Evolutionary conservation across 2,329 filamentous ascomycete genomes (phyloP).

Genomic region (Fusarium sublunatum): DNA sequence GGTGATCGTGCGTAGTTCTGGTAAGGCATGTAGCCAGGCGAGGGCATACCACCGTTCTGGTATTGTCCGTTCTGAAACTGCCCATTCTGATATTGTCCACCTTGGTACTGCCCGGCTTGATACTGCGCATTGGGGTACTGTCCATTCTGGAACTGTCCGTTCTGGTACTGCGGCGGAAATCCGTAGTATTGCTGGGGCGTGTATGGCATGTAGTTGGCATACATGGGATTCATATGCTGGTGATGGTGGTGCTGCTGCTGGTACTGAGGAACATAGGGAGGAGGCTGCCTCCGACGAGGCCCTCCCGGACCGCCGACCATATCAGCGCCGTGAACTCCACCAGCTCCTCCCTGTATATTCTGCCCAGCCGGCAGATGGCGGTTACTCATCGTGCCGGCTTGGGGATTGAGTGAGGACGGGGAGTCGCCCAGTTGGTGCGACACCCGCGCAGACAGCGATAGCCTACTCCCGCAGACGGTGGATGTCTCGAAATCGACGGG

Average conservation of each 20-base stretch:
- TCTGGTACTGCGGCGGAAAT: conserved; percentile 66
- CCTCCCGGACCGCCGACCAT: conserved; percentile 52
- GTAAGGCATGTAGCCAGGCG: conserved; percentile 56
- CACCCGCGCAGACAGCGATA: conserved; percentile 44
- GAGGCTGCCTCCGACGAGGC: conserved; percentile 54
- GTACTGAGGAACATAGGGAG: conserved; percentile 54
- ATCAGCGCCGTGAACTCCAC: conserved; percentile 50
- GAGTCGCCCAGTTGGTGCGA: conserved; percentile 52
- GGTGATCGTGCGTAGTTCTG: conserved; percentile 62
- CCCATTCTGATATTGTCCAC: conserved; percentile 57
- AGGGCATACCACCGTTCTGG: conserved; percentile 53
- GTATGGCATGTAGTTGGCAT: conserved; percentile 65
- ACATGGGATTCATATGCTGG: conserved; percentile 61
- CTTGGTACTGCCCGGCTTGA: conserved; percentile 36
- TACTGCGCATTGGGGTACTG: conserved; percentile 44
- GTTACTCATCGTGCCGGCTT: conserved; percentile 81
- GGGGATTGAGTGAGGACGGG: conserved; percentile 56
- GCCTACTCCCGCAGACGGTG: conserved; percentile 31
- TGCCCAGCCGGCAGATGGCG: conserved; percentile 83
- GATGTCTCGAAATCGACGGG: conserved; percentile 22
- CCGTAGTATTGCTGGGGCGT: conserved; percentile 60
- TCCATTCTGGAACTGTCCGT: conserved; percentile 44
- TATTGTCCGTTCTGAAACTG: conserved; percentile 45
- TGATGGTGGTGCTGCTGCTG: conserved; percentile 52
- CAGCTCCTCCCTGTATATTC: conserved; percentile 63